Conservation (phyloP, 805 yeast species). For the Yamadazyma kitorensis region DNA sequence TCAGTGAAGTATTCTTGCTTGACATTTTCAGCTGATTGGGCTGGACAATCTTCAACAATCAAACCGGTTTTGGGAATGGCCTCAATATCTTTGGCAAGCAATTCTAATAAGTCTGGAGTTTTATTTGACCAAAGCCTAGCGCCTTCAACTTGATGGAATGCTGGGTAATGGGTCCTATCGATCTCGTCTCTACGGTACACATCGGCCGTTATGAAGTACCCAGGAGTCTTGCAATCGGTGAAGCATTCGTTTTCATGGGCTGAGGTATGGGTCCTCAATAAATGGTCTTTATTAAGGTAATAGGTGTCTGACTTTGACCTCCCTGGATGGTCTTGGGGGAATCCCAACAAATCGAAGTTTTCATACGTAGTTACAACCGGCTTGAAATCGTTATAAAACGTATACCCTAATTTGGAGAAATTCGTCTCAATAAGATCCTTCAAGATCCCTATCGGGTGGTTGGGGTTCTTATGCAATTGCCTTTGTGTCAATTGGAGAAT, state of each 20-base stretch:
- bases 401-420: slow-evolving; percentile 64
- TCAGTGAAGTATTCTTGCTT: slow-evolving; percentile 75
- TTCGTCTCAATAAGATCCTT: slow-evolving; percentile 68
- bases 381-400: slow-evolving; percentile 73
- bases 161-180: slow-evolving; percentile 95
- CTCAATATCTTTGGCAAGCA: slow-evolving; percentile 50
- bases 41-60: slow-evolving; percentile 69
- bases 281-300: slow-evolving; percentile 68
- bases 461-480: slow-evolving; percentile 65
- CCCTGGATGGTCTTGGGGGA: slow-evolving; percentile 91
- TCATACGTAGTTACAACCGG: slow-evolving; percentile 82
- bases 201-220: slow-evolving; percentile 91
- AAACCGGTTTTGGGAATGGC: slow-evolving; percentile 65
- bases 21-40: slow-evolving; percentile 54
- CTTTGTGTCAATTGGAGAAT: slow-evolving; percentile 68
- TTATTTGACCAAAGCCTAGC: slow-evolving; percentile 77
- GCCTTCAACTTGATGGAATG: slow-evolving; percentile 97
- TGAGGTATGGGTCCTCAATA: slow-evolving; percentile 91
- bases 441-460: slow-evolving; percentile 90
- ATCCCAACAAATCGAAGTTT: slow-evolving; percentile 90
- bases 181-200: slow-evolving; percentile 95
- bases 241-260: slow-evolving; percentile 95
- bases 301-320: slow-evolving; percentile 91
- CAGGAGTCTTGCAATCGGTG: slow-evolving; percentile 62
- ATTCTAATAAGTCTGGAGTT: slow-evolving; percentile 42